Conservation (phyloP, 306 rosid genomes). For the Corylus heterophylla region DNA sequence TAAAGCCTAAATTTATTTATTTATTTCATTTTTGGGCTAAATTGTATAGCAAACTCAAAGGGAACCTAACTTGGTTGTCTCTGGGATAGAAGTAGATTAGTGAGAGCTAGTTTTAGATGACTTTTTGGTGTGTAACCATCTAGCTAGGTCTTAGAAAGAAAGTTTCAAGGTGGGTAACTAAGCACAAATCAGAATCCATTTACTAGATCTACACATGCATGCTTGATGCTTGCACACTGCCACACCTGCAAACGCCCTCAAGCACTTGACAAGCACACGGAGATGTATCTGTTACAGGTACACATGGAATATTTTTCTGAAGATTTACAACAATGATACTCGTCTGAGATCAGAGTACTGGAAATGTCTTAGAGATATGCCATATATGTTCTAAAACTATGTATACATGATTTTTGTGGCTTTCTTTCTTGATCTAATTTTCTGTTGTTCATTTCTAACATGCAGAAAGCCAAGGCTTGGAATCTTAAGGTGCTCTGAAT, state of each 20-base stretch:
- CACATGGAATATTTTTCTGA: background rate
- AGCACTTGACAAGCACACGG: background rate
- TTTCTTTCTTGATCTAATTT: background rate
- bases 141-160: too few species aligned
- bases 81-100: background rate
- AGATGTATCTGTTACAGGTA: background rate
- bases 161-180: too few species aligned
- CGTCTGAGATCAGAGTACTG: background rate
- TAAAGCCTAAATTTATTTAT: too few species aligned
- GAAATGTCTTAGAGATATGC: background rate
- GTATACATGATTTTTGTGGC: background rate
- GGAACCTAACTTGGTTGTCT: background rate
- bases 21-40: background rate
- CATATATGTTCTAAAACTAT: background rate
- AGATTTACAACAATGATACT: background rate
- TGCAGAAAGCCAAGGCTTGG: constrained; percentile 27
- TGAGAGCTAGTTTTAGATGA: too few species aligned
- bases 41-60: background rate
- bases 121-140: too few species aligned
- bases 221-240: too few species aligned
- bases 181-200: too few species aligned
- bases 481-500: constrained; percentile 12
- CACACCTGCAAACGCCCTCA: background rate
- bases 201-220: too few species aligned
- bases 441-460: background rate